Percentiles rank a stretch among this genome's conserved stretches.
These are phyloP conservation scores for Saccharomycopsis babjevae DNA, from an alignment of 805 yeast genomes.

Conservation along the genomic window DNA sequence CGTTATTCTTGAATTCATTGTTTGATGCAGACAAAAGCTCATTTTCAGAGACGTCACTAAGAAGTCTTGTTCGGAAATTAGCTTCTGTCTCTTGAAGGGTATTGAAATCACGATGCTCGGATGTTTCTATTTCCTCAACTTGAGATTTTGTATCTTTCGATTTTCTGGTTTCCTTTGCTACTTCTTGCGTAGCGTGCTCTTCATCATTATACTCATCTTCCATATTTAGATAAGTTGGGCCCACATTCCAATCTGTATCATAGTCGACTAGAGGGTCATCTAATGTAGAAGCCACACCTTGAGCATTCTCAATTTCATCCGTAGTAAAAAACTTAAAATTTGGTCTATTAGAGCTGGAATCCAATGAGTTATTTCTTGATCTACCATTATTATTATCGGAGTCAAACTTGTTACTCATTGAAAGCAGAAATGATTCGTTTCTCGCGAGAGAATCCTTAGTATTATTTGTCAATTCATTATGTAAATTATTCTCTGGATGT, in stretches of 20 bases:
- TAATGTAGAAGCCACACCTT: conserved; percentile 68
- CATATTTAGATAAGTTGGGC: conserved; percentile 10
- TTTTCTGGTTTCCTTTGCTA: not conserved
- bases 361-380: conserved; percentile 27
- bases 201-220: not conserved
- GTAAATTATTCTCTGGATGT: not conserved
- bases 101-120: not conserved
- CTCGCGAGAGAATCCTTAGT: not conserved
- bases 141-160: not conserved
- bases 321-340: conserved; percentile 75
- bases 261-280: conserved; percentile 58
- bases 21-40: conserved; percentile 8
- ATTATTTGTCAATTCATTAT: not conserved
- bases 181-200: not conserved
- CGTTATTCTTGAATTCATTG: not conserved
- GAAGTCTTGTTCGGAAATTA: conserved; percentile 11
- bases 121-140: not conserved
- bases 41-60: conserved; percentile 13
- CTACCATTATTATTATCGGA: conserved; percentile 5
- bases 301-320: conserved; percentile 77
- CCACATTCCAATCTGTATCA: conserved; percentile 64
- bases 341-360: conserved; percentile 18
- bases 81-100: conserved; percentile 8
- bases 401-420: not conserved
- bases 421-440: not conserved